phyloP scores from a whole-genome alignment of 495 filamentous ascomycete genomes.

The Recurvomyces mirabilis region DNA sequence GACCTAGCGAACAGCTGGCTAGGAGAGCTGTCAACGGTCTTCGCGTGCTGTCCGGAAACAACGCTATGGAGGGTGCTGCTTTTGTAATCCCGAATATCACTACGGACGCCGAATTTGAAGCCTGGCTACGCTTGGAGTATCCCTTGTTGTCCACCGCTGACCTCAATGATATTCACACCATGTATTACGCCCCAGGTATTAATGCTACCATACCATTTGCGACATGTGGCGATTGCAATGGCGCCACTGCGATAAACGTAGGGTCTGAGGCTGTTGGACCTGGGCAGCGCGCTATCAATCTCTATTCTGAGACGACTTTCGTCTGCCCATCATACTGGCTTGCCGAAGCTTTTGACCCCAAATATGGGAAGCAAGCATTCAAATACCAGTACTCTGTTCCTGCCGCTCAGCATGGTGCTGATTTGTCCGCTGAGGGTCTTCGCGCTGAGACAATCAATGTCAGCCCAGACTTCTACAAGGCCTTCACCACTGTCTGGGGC shows the following conservation, averaged over 20 bases:
- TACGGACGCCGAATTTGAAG: conserved; percentile 28
- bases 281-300: conserved; percentile 35
- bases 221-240: conserved; percentile 35
- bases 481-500: conserved; percentile 36
- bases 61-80: conserved; percentile 41
- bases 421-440: conserved; percentile 40
- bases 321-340: conserved; percentile 53
- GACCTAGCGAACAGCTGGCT: conserved; percentile 42
- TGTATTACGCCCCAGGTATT: conserved; percentile 35
- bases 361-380: conserved; percentile 31
- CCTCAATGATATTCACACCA: conserved; percentile 30
- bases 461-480: conserved; percentile 25
- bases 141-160: conserved; percentile 39
- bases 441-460: conserved; percentile 25
- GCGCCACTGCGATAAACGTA: conserved; percentile 39
- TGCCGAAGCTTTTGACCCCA: conserved; percentile 43
- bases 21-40: conserved; percentile 41
- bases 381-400: conserved; percentile 52
- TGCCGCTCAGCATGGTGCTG: conserved; percentile 44
- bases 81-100: conserved; percentile 19
- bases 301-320: conserved; percentile 45
- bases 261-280: conserved; percentile 39
- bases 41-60: conserved; percentile 38
- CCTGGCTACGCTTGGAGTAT: conserved; percentile 38
- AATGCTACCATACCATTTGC: conserved; percentile 31